Evolutionary conservation across 1,284 basidiomycete species (phyloP).

Genomic region (Apiotrichum gamsii): DNA sequence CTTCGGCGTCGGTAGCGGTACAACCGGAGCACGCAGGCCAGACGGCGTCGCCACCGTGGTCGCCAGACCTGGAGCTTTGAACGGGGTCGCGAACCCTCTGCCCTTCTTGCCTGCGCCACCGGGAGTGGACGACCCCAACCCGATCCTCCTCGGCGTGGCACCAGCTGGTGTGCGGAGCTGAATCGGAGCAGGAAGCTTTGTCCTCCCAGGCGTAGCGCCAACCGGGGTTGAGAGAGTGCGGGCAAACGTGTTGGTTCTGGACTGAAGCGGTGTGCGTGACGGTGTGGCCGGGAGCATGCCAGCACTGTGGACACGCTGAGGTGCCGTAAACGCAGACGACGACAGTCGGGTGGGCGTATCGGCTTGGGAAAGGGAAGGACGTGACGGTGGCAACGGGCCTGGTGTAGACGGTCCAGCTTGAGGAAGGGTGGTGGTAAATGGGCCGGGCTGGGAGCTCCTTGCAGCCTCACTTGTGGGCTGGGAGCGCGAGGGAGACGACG

Average conservation of each 20-base stretch:
- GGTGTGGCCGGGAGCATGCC: slow-evolving; percentile 10
- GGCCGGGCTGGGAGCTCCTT: no score
- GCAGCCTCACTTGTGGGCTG: no score
- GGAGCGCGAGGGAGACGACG: neutral
- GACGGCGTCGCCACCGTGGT: neutral
- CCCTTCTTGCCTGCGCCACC: slow-evolving; percentile 5
- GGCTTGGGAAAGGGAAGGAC: no score
- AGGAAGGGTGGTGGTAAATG: slow-evolving; percentile 4
- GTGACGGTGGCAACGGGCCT: no score
- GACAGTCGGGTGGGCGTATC: no score
- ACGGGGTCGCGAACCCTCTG: slow-evolving; percentile 41
- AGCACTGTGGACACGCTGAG: neutral
- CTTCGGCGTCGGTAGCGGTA: neutral
- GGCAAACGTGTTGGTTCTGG: slow-evolving; percentile 15
- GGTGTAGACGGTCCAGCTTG: no score
- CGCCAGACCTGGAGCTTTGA: slow-evolving; percentile 23
- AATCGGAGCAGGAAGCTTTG: slow-evolving; percentile 16
- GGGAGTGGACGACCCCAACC: slow-evolving; percentile 40
- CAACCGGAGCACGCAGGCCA: neutral
- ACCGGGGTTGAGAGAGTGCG: slow-evolving; percentile 3
- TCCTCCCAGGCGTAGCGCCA: neutral
- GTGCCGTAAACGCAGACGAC: slow-evolving; percentile 1
- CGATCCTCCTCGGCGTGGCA: slow-evolving; percentile 32
- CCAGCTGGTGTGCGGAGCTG: slow-evolving; percentile 27
- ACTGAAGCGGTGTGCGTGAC: slow-evolving; percentile 21